Base-by-base conservation (phyloP, 371 early-diverging fungal species). In the Haplosporangium sp. region DNA sequence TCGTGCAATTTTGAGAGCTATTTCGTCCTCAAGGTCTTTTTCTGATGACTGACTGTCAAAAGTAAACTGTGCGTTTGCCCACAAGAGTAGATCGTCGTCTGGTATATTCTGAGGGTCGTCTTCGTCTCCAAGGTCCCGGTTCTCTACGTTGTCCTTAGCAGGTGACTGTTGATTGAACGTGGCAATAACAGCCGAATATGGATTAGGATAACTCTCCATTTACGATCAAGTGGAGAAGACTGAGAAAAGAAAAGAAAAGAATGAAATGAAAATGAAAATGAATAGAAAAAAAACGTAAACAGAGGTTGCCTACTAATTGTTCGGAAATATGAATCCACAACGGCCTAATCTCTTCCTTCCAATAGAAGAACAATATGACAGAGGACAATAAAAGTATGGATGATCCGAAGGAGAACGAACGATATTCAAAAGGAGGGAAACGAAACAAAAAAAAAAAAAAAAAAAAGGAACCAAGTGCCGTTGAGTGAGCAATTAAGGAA, bases 1-100 rank as follows among this genome's bases (percentile, higher is more conserved):
- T 35, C 69, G 70, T 11, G 72, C 71, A 37, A 77, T 64, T 67
- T 70, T 83, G 45, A 74, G 60, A 0, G 69, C 83, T 10, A 82
- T 58, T 10, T 73, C 77, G 58, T 76, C 81, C 58, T 81, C 81
- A 66, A 58, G 68, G 38, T 42, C 72, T 67, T 40, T 67, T 1
- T 63, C 60, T 15, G 89, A 55, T 27, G 55, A 86, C 15, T 84
- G 75, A 56, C 78, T 85, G 67, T 93, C 93, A 61, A 90, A 89
- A 47, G 88, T 89, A 75, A 93, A 92, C 76, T 92, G 91, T 20
- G 92, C 91, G 71, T 91, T 92, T 20, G 93, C 88, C 94, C 94
- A 94, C 15, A 92, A 82, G 9, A 87, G 84, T 63, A 90, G 78
- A 72, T 90, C 90, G 64, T 88, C 87, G 63, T 81, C 81, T 17